Evolutionary conservation across 441 rosid species (phyloP), one percentile per base, ranked within the genome.

Genomic region (Isatis lusitanica): DNA sequence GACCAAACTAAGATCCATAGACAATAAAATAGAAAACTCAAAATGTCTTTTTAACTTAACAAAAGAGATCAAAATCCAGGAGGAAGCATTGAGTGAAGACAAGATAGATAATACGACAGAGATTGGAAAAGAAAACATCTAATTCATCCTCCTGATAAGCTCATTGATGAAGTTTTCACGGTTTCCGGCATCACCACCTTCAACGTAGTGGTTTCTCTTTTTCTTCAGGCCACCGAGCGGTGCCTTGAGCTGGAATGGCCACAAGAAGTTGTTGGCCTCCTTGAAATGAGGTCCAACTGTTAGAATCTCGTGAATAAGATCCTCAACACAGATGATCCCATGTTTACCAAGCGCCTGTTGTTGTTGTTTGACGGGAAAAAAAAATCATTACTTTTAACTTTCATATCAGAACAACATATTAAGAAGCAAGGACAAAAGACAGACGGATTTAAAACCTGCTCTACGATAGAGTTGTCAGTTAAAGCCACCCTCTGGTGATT

Each of bases 211-310:
- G 66, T 87, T 91, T 64, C 97, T 86, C 83, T 91, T 89, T 83
- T 86, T 89, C 83, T 89, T 83, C 70, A 91, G 58, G 38, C 97
- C 97, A 46, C 91, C 91, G 66, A 87, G 76, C 0, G 97, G 94
- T 10, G 97, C 92, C 84, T 86, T 91, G 31, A 91, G 88, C 88
- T 91, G 85, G 79, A 91, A 91, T 7, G 93, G 94, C 97, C 97
- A 91, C 42, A 91, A 66, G 84, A 87, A 91, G 88, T 91, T 89
- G 81, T 89, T 91, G 36, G 95, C 93, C 78, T 91, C 93, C 87
- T 89, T 88, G 74, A 91, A 91, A 67, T 89, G 90, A 46, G 95
- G 97, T 8, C 95, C 97, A 1, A 91, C 95, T 0, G 88, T 89
- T 77, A 88, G 75, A 42, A 91, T 85, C 85, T 89, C 95, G 16